Base-by-base conservation (phyloP, 2,329 filamentous ascomycete species). In the Alternaria gaisen region DNA sequence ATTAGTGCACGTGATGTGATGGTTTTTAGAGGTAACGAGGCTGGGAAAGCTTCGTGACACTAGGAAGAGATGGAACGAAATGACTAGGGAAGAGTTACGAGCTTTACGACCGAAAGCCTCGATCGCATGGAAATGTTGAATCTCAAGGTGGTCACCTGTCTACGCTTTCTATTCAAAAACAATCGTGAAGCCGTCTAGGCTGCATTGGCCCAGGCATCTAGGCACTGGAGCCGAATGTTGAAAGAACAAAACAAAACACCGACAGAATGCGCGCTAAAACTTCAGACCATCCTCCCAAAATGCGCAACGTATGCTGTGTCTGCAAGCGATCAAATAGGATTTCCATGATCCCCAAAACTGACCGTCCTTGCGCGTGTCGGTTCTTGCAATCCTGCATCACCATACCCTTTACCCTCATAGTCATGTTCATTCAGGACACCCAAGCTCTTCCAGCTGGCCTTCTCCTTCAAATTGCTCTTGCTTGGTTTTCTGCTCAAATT, bases 321-420 rank as follows among this genome's bases (percentile, higher is more conserved):
- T 22, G 14, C 12, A 24, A 42, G 20, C 20, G 7, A 42, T 24
- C 40, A 55, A 16, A 32, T 38, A 32, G 10, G 12, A 24, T 18
- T 10, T 6, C 36, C 50, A 32, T 53, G 24, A 38, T 40, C n/a
- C n/a, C 51, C 48, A 42, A 46, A 58, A 24, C 40, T 59, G 14
- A 51, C 40, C 10, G 51, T 55, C 41, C 52, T 55, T 16, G 50
- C 46, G n/a, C 56, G 36, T 18, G 30, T 41, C 16, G 44, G 51
- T 16, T 54, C 43, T 28, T 54, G 42, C 43, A 42, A 24, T 11
- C 50, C 24, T 3, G 8, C 50, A 18, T 28, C 36, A 2, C n/a
- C 42, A 41, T 54, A 54, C n/a, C 36, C 34, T n/a, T 22, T 30
- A 18, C 54, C 50, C 38, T 51, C 59, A 40, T 63, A 60, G 22